Evolutionary conservation across 2,329 filamentous ascomycete species (phyloP), one percentile per base, ranked within the genome.

Genomic region (Aspergillus tanneri): DNA sequence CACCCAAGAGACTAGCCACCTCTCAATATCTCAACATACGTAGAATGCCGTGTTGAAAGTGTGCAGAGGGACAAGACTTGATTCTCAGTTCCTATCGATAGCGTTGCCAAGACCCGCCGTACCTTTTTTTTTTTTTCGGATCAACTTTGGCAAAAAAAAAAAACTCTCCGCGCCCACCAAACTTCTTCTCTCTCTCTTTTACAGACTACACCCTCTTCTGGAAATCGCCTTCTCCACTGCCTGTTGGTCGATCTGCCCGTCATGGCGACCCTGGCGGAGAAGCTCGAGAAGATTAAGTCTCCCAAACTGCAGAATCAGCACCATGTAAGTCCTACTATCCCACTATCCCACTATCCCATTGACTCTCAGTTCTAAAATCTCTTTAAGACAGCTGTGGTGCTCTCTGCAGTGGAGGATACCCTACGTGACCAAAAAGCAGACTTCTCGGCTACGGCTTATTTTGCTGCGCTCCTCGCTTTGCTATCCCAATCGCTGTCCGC

Each of bases 291-390:
- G 82, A 96, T 97, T 72, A 88, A 93, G 74, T 93, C 88, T 67
- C 93, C 93, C 47, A 96, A 95, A 73, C 83, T 96, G 64, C 89
- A 97, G 72, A 96, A 88, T 70, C 91, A 96, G 75, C 85, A 95
- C 71, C 90, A 91, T 81, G 90, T 93, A 76, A 59, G 77, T 69
- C 43, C 38, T 7, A 32, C 34, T 28, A 39, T 21, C 45, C 34
- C 46, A 56, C 46, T 43, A 53, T 14, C 54, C 37, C 35, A 46
- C 52, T 32, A 40, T 11, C 12, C 40, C 5, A 35, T 42, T 21
- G 6, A 18, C 5, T n/a, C 4, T 34, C 30, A 9, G n/a, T 18
- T 19, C 55, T 46, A 52, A 52, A 30, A 14, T 10, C 36, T 32
- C 11, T 43, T 47, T 50, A 28, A 63, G 61, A 61, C 57, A 54